Evolutionary conservation across 2,329 filamentous ascomycete species (phyloP), one percentile per base, ranked within the genome.

Genomic region (Botrytis fabae): DNA sequence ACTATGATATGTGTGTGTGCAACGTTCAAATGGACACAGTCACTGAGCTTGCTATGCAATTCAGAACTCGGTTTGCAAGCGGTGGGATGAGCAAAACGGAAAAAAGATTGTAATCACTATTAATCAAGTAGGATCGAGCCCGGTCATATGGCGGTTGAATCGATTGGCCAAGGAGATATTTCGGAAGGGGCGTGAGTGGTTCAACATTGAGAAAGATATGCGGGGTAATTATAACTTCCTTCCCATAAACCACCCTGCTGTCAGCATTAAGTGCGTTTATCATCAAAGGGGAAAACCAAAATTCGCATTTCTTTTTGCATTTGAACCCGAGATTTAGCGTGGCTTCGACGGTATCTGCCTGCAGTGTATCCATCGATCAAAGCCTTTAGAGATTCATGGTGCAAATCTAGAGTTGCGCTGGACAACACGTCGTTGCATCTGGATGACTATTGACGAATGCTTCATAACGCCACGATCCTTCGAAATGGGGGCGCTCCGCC

Each of bases 381-480:
- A 57, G 9, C n/a, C 35, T 51, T 42, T 35, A 28, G 20, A 46
- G 28, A 48, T 38, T 20, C 22, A 16, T 32, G 20, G 25, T 64
- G 59, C 28, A 59, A 66, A n/a, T 25, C 25, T 9, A 68, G 35
- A 44, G 35, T 32, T 28, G n/a, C 48, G 42, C 22, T 57, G 35
- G 20, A 42, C n/a, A 69, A 18, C 48, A 57, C 5, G 2, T 57
- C 18, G 18, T 44, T 66, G 48, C 46, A 59, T 66, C 8, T 46
- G 51, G 70, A 10, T 40, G 70, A 66, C 28, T 35, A 4, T 59
- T 42, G 51, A 72, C 51, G 62, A 72, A 68, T 72, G 42, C 63
- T 60, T 69, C 46, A 38, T 4, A 44, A 69, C 54, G 70, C 70
- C 70, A 69, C 62, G 12, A 72, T 72, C 51, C 70, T 69, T 72